phyloP scores from a whole-genome alignment of 805 yeast species.

The Yarrowia deformans region DNA sequence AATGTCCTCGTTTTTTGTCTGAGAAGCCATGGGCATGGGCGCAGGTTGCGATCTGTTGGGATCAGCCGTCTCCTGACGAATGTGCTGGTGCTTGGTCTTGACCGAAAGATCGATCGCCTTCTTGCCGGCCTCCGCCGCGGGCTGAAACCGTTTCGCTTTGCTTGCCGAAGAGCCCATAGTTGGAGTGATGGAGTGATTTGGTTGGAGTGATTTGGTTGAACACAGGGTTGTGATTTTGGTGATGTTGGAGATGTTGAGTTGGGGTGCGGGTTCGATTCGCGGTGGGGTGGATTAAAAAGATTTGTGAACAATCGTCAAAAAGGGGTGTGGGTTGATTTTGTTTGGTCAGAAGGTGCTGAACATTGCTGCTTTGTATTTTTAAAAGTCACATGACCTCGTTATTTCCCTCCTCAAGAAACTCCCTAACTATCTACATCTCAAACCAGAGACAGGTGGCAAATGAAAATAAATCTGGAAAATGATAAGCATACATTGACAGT shows the following conservation, averaged over 20 bases:
- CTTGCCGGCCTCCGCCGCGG: constrained; percentile 20
- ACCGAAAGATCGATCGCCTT: constrained; percentile 23
- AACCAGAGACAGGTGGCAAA: no score
- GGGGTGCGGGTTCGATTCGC: not conserved
- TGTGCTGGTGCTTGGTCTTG: constrained; percentile 24
- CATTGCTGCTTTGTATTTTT: no score
- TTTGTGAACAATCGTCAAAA: no score
- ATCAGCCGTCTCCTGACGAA: constrained; percentile 7
- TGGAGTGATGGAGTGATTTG: not conserved
- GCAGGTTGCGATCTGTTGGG: constrained; percentile 28
- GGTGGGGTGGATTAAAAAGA: not conserved
- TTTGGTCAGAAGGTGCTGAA: no score
- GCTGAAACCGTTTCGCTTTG: constrained; percentile 29
- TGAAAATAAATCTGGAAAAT: no score
- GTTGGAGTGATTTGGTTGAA: not conserved
- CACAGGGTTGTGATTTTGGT: no score
- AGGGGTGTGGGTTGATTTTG: no score
- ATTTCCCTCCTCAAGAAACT: no score
- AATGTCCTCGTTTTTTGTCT: constrained; percentile 31
- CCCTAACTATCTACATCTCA: no score
- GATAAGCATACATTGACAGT: no score
- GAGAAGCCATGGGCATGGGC: constrained; percentile 32
- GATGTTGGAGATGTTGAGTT: not conserved
- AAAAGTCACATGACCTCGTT: no score
- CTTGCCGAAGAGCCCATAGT: constrained; percentile 29